phyloP scores from a whole-genome alignment of 768 basidiomycete genomes.

The Grammothele lineata region DNA sequence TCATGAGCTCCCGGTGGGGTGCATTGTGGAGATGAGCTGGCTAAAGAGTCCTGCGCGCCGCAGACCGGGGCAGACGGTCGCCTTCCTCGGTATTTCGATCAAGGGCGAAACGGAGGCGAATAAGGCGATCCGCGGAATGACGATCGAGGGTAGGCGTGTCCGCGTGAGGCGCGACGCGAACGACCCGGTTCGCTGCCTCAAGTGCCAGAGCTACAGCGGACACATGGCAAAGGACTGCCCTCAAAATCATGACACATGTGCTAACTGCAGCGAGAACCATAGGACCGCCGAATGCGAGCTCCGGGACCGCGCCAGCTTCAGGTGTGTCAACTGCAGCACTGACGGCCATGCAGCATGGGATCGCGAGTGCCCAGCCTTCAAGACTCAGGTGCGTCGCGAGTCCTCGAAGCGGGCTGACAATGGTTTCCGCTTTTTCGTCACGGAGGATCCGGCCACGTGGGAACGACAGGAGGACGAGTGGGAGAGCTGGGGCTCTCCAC shows the following conservation, averaged over 20 bases:
- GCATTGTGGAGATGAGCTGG: no score
- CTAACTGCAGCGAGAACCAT: constrained; percentile 19
- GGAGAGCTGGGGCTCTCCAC: neutral
- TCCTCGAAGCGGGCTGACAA: neutral
- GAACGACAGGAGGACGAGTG: neutral
- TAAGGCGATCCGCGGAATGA: no score
- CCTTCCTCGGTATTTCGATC: no score
- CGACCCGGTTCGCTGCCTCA: constrained; percentile 24
- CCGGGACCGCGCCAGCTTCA: neutral
- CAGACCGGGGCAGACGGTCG: no score
- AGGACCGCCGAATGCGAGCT: constrained; percentile 14
- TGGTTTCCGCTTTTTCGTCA: constrained; percentile 7
- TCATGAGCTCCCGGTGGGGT: no score
- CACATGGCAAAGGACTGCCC: constrained; percentile 18
- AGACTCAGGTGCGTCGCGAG: neutral
- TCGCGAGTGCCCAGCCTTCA: constrained; percentile 16
- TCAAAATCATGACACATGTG: constrained; percentile 8
- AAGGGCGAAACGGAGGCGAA: no score
- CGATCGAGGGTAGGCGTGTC: neutral
- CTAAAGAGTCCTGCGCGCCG: no score
- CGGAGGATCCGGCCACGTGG: constrained; percentile 10
- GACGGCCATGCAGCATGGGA: constrained; percentile 29
- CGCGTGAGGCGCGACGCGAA: constrained; percentile 8
- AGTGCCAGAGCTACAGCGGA: constrained; percentile 20
- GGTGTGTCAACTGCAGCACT: constrained; percentile 23